phyloP scores from a whole-genome alignment of 1,139 yeast genomes.

The Eremothecium coryli region DNA sequence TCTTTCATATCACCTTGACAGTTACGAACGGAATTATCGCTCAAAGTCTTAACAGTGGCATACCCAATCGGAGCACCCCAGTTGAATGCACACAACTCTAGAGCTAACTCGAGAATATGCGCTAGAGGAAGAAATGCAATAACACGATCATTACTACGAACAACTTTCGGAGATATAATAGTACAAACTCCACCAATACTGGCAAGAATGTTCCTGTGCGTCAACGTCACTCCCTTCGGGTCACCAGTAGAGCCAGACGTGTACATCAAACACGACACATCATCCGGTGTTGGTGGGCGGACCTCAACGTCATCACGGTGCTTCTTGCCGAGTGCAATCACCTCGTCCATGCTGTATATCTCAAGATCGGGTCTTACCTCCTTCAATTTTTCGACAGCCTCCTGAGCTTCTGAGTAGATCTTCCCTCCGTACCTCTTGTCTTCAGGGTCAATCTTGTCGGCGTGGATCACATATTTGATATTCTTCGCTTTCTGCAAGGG shows the following conservation, averaged over 20 bases:
- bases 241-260: conserved; percentile 97
- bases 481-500: conserved; percentile 61
- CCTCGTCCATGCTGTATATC: conserved; percentile 57
- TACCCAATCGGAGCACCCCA: conserved; percentile 93
- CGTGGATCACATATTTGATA: conserved; percentile 63
- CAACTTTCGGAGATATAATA: conserved; percentile 46
- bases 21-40: conserved; percentile 72
- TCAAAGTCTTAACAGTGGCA: conserved; percentile 85
- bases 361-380: conserved; percentile 69
- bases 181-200: conserved; percentile 77
- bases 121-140: conserved; percentile 92
- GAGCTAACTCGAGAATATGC: conserved; percentile 86
- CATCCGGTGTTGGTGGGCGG: conserved; percentile 57
- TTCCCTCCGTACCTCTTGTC: conserved; percentile 61
- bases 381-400: conserved; percentile 49
- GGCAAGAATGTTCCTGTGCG: conserved; percentile 68
- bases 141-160: conserved; percentile 53
- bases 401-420: conserved; percentile 45
- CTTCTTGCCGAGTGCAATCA: conserved; percentile 52
- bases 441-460: conserved; percentile 48
- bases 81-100: conserved; percentile 68
- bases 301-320: conserved; percentile 31
- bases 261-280: conserved; percentile 88
- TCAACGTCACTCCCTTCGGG: conserved; percentile 92
- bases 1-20: conserved; percentile 83